Evolutionary conservation across 352 stramenopile genomes (phyloP).

Genomic region (Phytopythium litorale): DNA sequence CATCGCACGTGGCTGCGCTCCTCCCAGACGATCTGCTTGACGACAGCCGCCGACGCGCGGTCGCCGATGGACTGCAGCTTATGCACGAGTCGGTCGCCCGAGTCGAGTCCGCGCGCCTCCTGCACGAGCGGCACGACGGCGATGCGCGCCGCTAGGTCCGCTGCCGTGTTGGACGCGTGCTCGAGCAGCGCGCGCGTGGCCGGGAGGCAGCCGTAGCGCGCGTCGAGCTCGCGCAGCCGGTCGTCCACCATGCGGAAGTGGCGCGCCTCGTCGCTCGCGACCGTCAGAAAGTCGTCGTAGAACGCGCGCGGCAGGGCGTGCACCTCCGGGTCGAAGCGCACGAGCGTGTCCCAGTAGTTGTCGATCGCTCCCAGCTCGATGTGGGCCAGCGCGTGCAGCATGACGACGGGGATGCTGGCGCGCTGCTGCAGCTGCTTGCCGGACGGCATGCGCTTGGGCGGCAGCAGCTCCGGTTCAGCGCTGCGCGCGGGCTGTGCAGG

Average conservation of each 20-base stretch:
- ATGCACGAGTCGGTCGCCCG: constrained; percentile 67
- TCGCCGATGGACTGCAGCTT: constrained; percentile 70
- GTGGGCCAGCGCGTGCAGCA: constrained; percentile 81
- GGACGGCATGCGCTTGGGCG: constrained; percentile 69
- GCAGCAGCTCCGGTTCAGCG: constrained; percentile 37
- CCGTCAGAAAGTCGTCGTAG: constrained; percentile 70
- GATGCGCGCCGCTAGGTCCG: constrained; percentile 61
- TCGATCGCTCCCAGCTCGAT: constrained; percentile 86
- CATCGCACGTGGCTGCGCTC: constrained; percentile 71
- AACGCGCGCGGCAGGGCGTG: constrained; percentile 53
- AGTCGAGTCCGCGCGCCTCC: constrained; percentile 75
- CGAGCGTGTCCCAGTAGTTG: constrained; percentile 87
- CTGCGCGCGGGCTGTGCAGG: constrained; percentile 48
- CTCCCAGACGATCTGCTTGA: constrained; percentile 77
- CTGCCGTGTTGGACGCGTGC: constrained; percentile 67
- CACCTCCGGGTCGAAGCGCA: constrained; percentile 60
- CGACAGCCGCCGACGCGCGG: constrained; percentile 53
- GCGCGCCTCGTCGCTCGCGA: constrained; percentile 71
- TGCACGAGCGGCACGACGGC: constrained; percentile 81
- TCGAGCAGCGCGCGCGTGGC: constrained; percentile 65
- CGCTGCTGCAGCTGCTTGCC: constrained; percentile 61
- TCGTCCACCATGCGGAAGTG: constrained; percentile 79
- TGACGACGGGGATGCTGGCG: constrained; percentile 54
- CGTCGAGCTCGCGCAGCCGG: constrained; percentile 52
- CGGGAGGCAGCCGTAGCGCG: constrained; percentile 62